These are phyloP conservation scores for Tuber magnatum DNA, from an alignment of 495 filamentous ascomycete species.

Conservation along the genomic window DNA sequence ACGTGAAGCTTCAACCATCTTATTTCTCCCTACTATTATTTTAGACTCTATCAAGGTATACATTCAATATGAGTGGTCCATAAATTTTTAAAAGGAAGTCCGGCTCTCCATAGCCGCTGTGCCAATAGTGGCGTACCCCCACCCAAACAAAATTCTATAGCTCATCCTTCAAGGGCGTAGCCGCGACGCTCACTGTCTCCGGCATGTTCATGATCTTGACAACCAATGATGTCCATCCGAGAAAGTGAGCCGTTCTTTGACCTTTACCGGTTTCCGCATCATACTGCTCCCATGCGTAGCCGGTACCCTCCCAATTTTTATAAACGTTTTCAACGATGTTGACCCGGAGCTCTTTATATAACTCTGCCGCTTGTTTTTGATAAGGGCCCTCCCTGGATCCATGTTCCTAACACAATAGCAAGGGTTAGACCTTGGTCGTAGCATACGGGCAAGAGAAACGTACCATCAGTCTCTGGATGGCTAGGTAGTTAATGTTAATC, in stretches of 20 bases:
- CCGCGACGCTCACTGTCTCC: slow-evolving; percentile 41
- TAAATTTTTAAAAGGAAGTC: background rate
- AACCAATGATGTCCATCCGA: slow-evolving; percentile 94
- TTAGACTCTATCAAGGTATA: background rate
- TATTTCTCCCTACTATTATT: background rate
- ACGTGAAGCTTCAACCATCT: background rate
- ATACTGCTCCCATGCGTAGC: slow-evolving; percentile 99
- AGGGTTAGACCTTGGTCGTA: slow-evolving; percentile 18
- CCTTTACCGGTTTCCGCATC: slow-evolving; percentile 86
- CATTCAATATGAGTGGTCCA: background rate
- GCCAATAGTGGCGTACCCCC: background rate
- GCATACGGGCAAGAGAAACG: slow-evolving; percentile 40
- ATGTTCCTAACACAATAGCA: slow-evolving; percentile 21
- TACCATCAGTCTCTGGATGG: slow-evolving; percentile 74
- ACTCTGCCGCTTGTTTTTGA: slow-evolving; percentile 57
- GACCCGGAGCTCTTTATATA: slow-evolving; percentile 68
- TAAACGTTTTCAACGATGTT: slow-evolving; percentile 89
- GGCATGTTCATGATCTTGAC: slow-evolving; percentile 97
- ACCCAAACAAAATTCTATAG: slow-evolving; percentile 12
- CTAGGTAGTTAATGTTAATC: slow-evolving; percentile 96
- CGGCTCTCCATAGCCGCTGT: background rate
- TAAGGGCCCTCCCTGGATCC: slow-evolving; percentile 60
- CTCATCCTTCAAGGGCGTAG: slow-evolving; percentile 27
- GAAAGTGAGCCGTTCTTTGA: slow-evolving; percentile 95
- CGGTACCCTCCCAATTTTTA: slow-evolving; percentile 76